phyloP scores from a whole-genome alignment of 768 basidiomycete species.

The Boletus vermiculosoides region DNA sequence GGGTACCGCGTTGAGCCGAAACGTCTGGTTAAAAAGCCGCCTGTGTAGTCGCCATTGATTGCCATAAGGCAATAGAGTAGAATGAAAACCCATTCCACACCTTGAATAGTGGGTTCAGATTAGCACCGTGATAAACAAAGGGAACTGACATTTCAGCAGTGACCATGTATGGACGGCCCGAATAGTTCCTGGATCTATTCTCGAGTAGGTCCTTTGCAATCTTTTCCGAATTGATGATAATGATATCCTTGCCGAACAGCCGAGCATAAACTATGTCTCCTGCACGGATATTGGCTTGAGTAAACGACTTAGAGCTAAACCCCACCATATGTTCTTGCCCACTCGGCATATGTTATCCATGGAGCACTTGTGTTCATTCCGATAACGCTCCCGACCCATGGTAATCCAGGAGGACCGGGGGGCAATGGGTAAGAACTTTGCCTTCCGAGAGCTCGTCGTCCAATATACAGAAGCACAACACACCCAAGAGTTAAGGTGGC shows the following conservation, averaged over 20 bases:
- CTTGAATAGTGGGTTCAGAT: background rate
- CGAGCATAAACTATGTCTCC: constrained; percentile 3
- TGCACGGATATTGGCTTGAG: background rate
- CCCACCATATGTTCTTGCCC: constrained; percentile 10
- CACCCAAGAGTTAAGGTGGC: background rate
- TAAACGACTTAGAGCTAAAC: background rate
- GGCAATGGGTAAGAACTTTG: background rate
- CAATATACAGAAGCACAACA: background rate
- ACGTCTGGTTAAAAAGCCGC: constrained; percentile 1
- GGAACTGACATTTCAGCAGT: background rate
- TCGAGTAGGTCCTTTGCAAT: constrained; percentile 8
- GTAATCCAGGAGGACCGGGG: background rate
- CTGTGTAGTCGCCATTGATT: constrained; percentile 16
- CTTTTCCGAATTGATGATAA: constrained; percentile 13
- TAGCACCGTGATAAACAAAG: background rate
- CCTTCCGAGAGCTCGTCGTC: background rate
- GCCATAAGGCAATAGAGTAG: background rate
- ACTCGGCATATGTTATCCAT: constrained; percentile 11
- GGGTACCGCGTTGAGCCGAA: background rate
- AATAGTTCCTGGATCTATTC: constrained; percentile 2
- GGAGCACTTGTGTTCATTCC: constrained; percentile 1
- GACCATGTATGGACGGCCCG: constrained; percentile 4
- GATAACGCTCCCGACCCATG: background rate
- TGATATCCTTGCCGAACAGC: constrained; percentile 4
- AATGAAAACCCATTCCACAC: background rate